phyloP scores from a whole-genome alignment of 2,329 filamentous ascomycete genomes.

The Diaporthe australafricana region DNA sequence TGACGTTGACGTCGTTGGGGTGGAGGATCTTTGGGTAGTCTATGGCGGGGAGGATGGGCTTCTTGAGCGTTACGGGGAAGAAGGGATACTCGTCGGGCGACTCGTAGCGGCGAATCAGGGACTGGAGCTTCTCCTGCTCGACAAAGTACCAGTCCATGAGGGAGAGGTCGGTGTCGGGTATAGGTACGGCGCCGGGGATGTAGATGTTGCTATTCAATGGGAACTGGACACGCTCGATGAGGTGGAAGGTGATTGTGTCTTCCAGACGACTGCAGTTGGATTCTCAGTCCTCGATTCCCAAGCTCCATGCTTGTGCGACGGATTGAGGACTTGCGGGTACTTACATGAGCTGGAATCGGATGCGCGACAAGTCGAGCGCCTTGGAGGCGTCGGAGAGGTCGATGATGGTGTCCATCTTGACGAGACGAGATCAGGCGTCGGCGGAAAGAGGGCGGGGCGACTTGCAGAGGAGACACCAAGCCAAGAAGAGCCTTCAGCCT shows the following conservation, averaged over 20 bases:
- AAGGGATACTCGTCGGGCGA: conserved; percentile 98
- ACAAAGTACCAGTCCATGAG: conserved; percentile 95
- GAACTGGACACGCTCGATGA: conserved; percentile 98
- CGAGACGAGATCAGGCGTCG: not conserved
- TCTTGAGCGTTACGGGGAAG: conserved; percentile 84
- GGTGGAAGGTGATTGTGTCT: conserved; percentile 96
- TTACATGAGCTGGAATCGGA: conserved; percentile 94
- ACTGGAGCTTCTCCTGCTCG: conserved; percentile 92
- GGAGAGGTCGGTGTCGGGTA: conserved; percentile 79
- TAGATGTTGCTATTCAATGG: conserved; percentile 93
- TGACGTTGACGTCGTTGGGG: conserved; percentile 90
- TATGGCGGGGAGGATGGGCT: conserved; percentile 87
- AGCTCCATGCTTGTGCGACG: not conserved
- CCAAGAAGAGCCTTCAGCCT: not conserved
- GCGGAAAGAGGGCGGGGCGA: not conserved
- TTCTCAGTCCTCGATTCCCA: not conserved
- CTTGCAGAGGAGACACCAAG: not conserved
- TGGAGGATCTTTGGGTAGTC: conserved; percentile 91
- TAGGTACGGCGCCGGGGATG: conserved; percentile 78
- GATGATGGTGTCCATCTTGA: conserved; percentile 88
- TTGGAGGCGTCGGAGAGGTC: conserved; percentile 87
- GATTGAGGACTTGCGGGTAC: conserved; percentile 43
- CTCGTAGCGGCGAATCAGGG: conserved; percentile 92
- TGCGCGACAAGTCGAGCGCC: conserved; percentile 89
- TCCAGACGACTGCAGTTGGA: conserved; percentile 79